Base-by-base conservation (phyloP, 768 basidiomycete species). In the Megacollybia marginata region DNA sequence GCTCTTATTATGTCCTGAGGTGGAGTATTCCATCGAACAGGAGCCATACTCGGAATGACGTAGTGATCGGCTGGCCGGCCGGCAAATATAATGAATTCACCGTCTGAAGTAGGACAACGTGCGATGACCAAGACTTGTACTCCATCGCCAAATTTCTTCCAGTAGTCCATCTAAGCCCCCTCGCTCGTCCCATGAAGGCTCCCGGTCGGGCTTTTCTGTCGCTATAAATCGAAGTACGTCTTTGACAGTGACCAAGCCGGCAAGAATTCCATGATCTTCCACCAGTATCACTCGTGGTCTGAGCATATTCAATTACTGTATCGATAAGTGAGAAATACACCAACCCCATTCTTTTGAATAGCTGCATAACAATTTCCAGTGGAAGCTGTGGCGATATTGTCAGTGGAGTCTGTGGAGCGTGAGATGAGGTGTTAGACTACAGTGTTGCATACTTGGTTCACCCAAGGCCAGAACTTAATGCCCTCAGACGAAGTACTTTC, bases 331-430 rank as follows among this genome's bases (percentile, higher is more conserved):
- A 50, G 33, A 35, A 42, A 23, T 34, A 19, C 12, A 74, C 91
- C 57, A 60, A 96, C 96, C 96, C 96, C 87, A 99, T 90, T 43
- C 92, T 79, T 62, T 95, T 91, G 75, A 98, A 99, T 23, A 99
- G 69, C 61, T 99, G 92, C 88, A 96, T 92, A 8, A 94, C 92
- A 48, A 97, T 92, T 65, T 99, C 96, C 40, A 99, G 72, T 1
- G 93, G 92, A 36, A 96, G 76, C 54, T 90, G 89, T 1, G 92
- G 86, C 6, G 92, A 86, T 10, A 96, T 93, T 0, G 90, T 92
- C 59, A 99, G 77, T 1, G 95, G 93, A 0, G 92, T 95, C 96
- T 99, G 62, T 34, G 44, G 46, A 46, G 13, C 28, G 54, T 43
- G 32, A 40, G 10, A 38, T 32, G 32, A 8, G 55, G 31, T 40